Percentiles rank a stretch among this genome's conserved stretches.
Conservation (phyloP, 768 basidiomycete species). For the Tubosaeta sp. region DNA sequence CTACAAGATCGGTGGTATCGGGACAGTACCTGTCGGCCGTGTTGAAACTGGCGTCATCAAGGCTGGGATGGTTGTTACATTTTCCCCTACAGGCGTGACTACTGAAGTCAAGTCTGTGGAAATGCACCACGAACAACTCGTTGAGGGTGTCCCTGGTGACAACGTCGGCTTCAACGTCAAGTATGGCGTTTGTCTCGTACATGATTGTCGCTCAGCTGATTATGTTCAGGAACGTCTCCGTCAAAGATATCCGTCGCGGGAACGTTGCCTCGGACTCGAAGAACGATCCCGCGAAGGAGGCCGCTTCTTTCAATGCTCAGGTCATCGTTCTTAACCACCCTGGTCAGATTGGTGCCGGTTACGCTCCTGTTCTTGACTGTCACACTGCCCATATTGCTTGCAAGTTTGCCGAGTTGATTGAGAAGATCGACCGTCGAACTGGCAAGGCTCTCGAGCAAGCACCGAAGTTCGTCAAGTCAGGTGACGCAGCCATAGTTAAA, state of each 20-base stretch:
- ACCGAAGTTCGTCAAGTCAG: conserved; percentile 99
- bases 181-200: conserved; percentile 37
- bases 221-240: conserved; percentile 86
- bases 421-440: conserved; percentile 99
- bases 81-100: conserved; percentile 96
- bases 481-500: conserved; percentile 99
- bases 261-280: conserved; percentile 99
- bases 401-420: conserved; percentile 97
- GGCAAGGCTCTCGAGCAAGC: conserved; percentile 84
- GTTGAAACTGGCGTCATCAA: conserved; percentile 99
- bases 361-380: conserved; percentile 98
- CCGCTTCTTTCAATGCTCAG: conserved; percentile 98
- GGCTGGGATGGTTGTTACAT: conserved; percentile 98
- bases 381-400: conserved; percentile 99
- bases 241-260: conserved; percentile 99
- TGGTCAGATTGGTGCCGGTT: conserved; percentile 98
- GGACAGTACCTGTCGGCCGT: conserved; percentile 99
- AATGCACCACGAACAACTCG: conserved; percentile 99
- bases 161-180: conserved; percentile 99
- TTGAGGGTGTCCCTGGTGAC: conserved; percentile 93
- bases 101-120: conserved; percentile 99
- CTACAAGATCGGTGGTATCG: conserved; percentile 99
- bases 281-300: conserved; percentile 99
- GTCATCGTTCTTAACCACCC: conserved; percentile 99
- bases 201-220: conserved; percentile 2